A percentile compares a stretch with the other conserved stretches of the same genome.
phyloP scores from a whole-genome alignment of 1,284 basidiomycete genomes.

The Stereum hirsutum region DNA sequence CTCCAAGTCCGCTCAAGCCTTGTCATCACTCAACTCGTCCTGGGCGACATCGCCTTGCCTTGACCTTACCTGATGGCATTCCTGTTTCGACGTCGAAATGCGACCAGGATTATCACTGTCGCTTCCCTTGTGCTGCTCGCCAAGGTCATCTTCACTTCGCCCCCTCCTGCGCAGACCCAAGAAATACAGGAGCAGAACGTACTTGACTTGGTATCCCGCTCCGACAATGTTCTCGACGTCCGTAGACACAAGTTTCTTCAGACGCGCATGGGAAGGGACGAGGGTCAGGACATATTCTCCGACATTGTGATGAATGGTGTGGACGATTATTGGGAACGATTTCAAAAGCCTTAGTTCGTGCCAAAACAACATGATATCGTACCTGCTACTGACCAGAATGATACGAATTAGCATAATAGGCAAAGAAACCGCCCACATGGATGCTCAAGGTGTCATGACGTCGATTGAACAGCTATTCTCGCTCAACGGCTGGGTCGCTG shows the following conservation, averaged over 20 bases:
- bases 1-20: too few species aligned
- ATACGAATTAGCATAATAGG: constrained; percentile 51
- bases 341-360: constrained; percentile 79
- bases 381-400: background rate
- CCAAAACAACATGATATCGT: too few species aligned
- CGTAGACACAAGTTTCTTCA: constrained; percentile 84
- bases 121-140: too few species aligned
- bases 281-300: constrained; percentile 72
- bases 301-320: constrained; percentile 70
- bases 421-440: constrained; percentile 77
- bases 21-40: too few species aligned
- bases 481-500: constrained; percentile 98
- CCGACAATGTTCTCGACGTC: constrained; percentile 81
- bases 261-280: constrained; percentile 76
- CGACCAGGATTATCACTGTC: too few species aligned
- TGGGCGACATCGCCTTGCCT: too few species aligned
- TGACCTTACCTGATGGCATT: too few species aligned
- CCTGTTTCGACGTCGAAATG: too few species aligned
- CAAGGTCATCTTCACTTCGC: too few species aligned
- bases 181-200: constrained; percentile 77
- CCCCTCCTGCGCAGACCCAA: too few species aligned
- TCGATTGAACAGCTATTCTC: constrained; percentile 87
- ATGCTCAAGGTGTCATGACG: constrained; percentile 78
- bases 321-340: constrained; percentile 83
- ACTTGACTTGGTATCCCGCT: constrained; percentile 74